Conservation (phyloP, 192 early-diverging fungal species). For the Anaeromyces robustus region DNA sequence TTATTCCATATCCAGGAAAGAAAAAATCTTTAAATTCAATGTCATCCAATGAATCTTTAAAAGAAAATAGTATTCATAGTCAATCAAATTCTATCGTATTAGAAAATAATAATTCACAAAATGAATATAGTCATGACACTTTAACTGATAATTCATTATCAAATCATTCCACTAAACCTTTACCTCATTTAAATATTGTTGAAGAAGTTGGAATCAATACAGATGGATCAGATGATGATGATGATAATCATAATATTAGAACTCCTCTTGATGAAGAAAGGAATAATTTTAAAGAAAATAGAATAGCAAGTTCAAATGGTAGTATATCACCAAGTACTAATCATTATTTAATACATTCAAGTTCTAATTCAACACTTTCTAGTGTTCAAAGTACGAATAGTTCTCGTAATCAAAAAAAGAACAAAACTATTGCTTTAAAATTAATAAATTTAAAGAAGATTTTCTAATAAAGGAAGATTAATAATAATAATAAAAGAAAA, state of each 20-base stretch:
- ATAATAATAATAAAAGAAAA: no score
- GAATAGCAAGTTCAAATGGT: neutral
- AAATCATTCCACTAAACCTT: no score
- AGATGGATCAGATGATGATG: neutral
- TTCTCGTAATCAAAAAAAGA: neutral
- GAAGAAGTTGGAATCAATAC: neutral
- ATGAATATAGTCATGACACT: no score
- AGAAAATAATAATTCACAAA: no score
- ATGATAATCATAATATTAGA: neutral
- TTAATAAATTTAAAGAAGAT: neutral
- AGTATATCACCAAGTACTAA: neutral
- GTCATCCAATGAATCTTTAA: neutral
- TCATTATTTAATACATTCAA: neutral
- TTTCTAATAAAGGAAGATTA: neutral
- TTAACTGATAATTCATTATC: no score
- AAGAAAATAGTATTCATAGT: no score
- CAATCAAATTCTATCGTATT: no score
- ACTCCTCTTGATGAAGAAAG: no score
- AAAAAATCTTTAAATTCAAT: neutral
- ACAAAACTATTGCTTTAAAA: neutral
- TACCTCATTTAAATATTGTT: neutral
- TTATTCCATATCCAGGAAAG: neutral
- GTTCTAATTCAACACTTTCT: neutral
- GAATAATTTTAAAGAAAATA: neutral
- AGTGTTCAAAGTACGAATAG: neutral